Evolutionary conservation across 441 rosid species (phyloP), one percentile per base, ranked within the genome.

Genomic region (Gossypium schwendimanii): DNA sequence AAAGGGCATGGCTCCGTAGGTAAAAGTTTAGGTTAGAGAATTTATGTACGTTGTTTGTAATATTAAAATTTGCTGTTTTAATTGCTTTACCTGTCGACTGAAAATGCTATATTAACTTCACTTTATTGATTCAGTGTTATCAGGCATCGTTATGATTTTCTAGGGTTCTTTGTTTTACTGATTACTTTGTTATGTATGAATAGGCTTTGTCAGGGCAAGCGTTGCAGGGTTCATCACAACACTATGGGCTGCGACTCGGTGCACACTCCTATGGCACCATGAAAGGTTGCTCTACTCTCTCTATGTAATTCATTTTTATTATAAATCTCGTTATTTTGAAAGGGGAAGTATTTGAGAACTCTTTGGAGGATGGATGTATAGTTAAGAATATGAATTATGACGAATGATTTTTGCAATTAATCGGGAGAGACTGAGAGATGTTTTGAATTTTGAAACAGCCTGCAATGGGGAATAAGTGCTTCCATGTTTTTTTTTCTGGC

Each of bases 181-280:
- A 17, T 44, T 41, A 7, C 59, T 45, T 20, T 11, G 3, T 21
- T 58, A 44, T 59, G 55, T 20, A 5, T 73, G 7, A 31, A 45
- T 75, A 89, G 98, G 93, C 83, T 79, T 80, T 87, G 21, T 83
- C 94, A 12, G 86, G 88, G 72, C 84, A 84, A 71, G 83, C 77
- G 10, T 80, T 89, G 70, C 87, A 73, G 76, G 87, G 85, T 47
- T 86, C 87, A 26, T 86, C 87, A 26, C 80, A 80, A 21, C 75
- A 81, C 11, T 79, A 87, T 82, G 82, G 82, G 7, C 36, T 83
- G 63, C 87, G 83, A 55, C 74, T 83, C 63, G 78, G 82, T 79
- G 81, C 89, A 31, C 85, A 82, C 45, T 81, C 87, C 7, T 95
- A 80, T 73, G 82, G 89, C 70, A 79, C 89, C 74, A 85, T 83